These are phyloP conservation scores for Volvariella surrecta DNA, from an alignment of 1,284 basidiomycete species.

Conservation along the genomic window DNA sequence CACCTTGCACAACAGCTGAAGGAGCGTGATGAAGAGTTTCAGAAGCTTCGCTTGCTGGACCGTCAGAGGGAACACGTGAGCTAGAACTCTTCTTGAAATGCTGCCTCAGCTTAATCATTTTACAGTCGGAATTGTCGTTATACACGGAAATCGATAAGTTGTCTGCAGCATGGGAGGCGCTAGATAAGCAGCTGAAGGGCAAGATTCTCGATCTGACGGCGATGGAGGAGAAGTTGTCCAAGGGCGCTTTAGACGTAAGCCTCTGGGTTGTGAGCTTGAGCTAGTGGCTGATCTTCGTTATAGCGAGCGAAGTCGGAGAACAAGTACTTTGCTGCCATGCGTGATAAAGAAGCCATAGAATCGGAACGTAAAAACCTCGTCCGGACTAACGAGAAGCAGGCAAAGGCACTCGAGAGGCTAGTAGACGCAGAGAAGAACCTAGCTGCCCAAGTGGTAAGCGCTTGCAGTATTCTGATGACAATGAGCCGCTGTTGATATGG, in stretches of 20 bases:
- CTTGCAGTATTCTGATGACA: background rate
- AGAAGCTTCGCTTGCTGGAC: conserved; percentile 45
- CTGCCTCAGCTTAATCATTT: conserved; percentile 1
- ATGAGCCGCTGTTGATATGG: conserved; percentile 6
- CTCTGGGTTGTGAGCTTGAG: background rate
- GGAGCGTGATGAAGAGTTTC: conserved; percentile 55
- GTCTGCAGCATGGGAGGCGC: conserved; percentile 81
- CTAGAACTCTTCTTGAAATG: background rate
- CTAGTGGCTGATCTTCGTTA: conserved; percentile 14
- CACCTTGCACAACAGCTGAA: conserved; percentile 48
- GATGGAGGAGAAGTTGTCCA: conserved; percentile 71
- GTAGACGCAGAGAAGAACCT: conserved; percentile 60
- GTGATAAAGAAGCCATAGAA: conserved; percentile 80
- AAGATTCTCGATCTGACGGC: conserved; percentile 78
- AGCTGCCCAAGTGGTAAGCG: conserved; percentile 46
- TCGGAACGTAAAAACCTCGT: conserved; percentile 65
- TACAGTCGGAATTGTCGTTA: conserved; percentile 65
- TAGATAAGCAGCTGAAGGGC: conserved; percentile 76
- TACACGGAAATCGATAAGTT: conserved; percentile 85
- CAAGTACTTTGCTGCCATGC: conserved; percentile 89
- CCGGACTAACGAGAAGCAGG: conserved; percentile 64
- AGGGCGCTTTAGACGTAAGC: conserved; percentile 56
- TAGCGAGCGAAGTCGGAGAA: conserved; percentile 86
- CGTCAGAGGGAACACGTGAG: conserved; percentile 45
- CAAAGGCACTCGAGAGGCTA: conserved; percentile 65